Percentiles rank a stretch among this genome's conserved stretches.
These are phyloP conservation scores for Cystobasidium sp. DNA, from an alignment of 1,284 basidiomycete species.

Conservation along the genomic window DNA sequence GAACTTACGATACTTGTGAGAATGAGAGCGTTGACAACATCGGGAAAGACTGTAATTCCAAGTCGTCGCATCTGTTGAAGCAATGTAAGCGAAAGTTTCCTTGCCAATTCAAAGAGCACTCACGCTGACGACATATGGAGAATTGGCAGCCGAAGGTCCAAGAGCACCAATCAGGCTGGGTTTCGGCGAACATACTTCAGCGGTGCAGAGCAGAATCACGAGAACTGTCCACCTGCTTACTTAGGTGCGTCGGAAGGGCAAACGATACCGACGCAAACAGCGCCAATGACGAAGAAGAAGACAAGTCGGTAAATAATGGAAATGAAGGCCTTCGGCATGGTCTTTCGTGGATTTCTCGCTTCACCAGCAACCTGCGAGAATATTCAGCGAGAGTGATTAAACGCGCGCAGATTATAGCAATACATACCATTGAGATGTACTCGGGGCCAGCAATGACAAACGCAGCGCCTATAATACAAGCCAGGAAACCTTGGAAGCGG, in stretches of 20 bases:
- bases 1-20: conserved; percentile 43
- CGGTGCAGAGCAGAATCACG: too few relatives aligned
- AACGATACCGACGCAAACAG: conserved; percentile 52
- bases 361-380: conserved; percentile 50
- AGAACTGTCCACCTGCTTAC: too few relatives aligned
- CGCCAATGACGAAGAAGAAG: conserved; percentile 54
- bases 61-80: conserved; percentile 47
- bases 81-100: too few relatives aligned
- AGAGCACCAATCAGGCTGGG: too few relatives aligned
- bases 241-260: conserved; percentile 47
- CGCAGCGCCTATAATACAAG: conserved; percentile 51
- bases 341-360: conserved; percentile 53
- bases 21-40: conserved; percentile 48
- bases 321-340: conserved; percentile 55
- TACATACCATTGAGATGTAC: conserved; percentile 46
- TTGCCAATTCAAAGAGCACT: too few relatives aligned
- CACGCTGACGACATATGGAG: conserved; percentile 46
- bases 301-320: conserved; percentile 53
- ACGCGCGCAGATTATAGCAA: background rate
- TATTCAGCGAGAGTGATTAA: background rate
- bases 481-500: conserved; percentile 54
- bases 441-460: conserved; percentile 55
- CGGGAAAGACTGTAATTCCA: conserved; percentile 44
- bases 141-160: conserved; percentile 44
- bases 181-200: too few relatives aligned